phyloP scores from a whole-genome alignment of 2,329 filamentous ascomycete genomes.

The Cladosporium cucumerinum region DNA sequence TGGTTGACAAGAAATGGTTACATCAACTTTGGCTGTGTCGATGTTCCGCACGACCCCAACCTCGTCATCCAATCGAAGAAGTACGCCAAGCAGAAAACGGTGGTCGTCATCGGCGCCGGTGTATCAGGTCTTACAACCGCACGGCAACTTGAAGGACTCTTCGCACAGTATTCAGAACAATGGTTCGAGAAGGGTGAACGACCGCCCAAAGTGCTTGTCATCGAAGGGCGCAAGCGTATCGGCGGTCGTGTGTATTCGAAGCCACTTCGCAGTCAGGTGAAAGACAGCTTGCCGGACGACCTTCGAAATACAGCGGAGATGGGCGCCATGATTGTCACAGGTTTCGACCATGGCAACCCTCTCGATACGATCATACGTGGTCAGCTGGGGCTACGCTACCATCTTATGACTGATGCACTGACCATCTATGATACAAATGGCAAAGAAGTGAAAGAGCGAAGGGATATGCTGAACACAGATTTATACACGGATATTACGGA shows the following conservation, averaged over 20 bases:
- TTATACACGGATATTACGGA: conserved; percentile 95
- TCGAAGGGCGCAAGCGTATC: conserved; percentile 83
- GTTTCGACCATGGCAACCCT: conserved; percentile 93
- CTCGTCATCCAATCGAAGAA: conserved; percentile 35
- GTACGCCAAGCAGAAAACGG: conserved; percentile 61
- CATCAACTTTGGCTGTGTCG: conserved; percentile 92
- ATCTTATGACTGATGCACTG: conserved; percentile 73
- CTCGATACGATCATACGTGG: conserved; percentile 86
- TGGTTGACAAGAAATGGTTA: conserved; percentile 90
- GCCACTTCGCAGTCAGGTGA: conserved; percentile 59
- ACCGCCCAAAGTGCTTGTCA: conserved; percentile 69
- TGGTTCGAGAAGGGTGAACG: conserved; percentile 64
- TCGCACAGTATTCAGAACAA: conserved; percentile 70
- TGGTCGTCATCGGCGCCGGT: conserved; percentile 89
- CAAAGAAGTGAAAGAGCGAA: conserved; percentile 69
- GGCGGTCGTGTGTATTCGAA: conserved; percentile 93
- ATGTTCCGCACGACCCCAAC: conserved; percentile 51
- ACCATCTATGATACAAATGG: conserved; percentile 87
- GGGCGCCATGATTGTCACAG: conserved; percentile 97
- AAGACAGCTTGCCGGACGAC: conserved; percentile 49
- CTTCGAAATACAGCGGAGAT: conserved; percentile 82
- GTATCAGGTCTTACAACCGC: conserved; percentile 90
- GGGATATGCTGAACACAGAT: conserved; percentile 81
- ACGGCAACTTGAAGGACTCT: conserved; percentile 82
- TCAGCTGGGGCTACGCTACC: conserved; percentile 83